Evolutionary conservation across 2,329 filamentous ascomycete species (phyloP), one percentile per base, ranked within the genome.

Genomic region (Pseudogymnoascus sp.): DNA sequence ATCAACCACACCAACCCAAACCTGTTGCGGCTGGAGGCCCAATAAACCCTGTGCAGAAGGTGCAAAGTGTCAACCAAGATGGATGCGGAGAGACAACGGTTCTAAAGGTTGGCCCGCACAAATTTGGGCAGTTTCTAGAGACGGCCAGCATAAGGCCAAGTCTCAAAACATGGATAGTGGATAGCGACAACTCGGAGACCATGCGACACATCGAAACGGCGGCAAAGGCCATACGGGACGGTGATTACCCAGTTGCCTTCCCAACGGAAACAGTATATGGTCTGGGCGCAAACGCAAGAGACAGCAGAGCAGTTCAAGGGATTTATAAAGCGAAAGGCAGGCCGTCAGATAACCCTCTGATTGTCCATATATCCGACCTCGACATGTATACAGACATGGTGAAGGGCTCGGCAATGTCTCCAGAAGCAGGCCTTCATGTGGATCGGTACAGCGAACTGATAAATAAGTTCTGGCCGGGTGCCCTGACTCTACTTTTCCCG

Each of bases 241-340:
- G 81, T 59, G 81, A 90, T 70, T 81, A 82, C 3, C 94, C 94
- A 4, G 91, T 99, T 57, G 94, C 90, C 1, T 99, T 99, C 72
- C 94, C 94, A 0, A 99, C 94, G 0, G 94, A 99, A 76, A 99
- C 94, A 0, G 94, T 99, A 0, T 99, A 99, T 72, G 94, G 94
- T 0, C 81, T 99, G 6, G 94, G 92, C n/a, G 94, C 94, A 12
- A 94, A 97, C 76, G 94, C 94, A 9, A 97, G 92, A 25, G 84
- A 91, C 68, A 91, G 87, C 69, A 79, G 78, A 22, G 89, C 93
- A 1, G 93, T 97, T 6, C 86, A 82, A 70, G 92, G 92, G n/a
- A 99, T 99, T 67, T 99, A 94, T 74, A 81, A 84, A 20, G 92
- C 90, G 59, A 99, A 99, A 76, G 89, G 91, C 61, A 79, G 94